A percentile compares a stretch with the other conserved stretches of the same genome.
These are phyloP conservation scores for Bassia scoparia DNA, from an alignment of 148 eudicot species.

Conservation along the genomic window DNA sequence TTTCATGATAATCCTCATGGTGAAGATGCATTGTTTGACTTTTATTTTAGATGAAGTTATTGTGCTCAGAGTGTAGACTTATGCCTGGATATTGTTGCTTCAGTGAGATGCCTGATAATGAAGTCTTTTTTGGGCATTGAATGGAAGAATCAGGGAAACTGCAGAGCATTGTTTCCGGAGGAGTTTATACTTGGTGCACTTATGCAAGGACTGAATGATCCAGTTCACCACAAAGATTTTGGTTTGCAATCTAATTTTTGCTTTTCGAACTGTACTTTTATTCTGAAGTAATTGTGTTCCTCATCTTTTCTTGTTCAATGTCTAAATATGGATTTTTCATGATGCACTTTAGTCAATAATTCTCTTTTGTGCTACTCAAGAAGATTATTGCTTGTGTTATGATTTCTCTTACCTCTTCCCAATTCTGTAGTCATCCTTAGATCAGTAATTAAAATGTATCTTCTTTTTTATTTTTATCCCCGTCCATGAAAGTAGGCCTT, in stretches of 20 bases:
- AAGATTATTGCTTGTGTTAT: not conserved
- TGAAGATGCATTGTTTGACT: constrained; percentile 21
- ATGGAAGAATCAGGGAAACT: constrained; percentile 65
- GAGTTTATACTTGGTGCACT: constrained; percentile 80
- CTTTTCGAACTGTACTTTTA: not conserved
- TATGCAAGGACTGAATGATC: constrained; percentile 84
- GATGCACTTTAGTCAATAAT: not conserved
- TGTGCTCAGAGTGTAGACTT: not conserved
- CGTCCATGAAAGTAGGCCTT: not conserved
- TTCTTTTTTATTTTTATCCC: not conserved
- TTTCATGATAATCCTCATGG: constrained; percentile 93
- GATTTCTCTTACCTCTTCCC: not conserved
- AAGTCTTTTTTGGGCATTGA: constrained; percentile 85
- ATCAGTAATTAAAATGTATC: not conserved
- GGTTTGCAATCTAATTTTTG: constrained; percentile 42
- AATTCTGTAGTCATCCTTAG: not conserved
- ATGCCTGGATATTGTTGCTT: constrained; percentile 16
- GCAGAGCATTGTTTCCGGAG: constrained; percentile 54
- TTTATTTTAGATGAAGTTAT: constrained; percentile 5
- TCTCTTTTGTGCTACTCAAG: not conserved
- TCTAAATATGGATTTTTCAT: not conserved
- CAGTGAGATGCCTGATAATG: constrained; percentile 94
- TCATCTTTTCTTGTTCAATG: not conserved
- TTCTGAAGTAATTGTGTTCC: not conserved
- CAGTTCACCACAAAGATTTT: constrained; percentile 96